These are phyloP conservation scores for Quercus variabilis DNA, from an alignment of 306 rosid species.

Conservation along the genomic window DNA sequence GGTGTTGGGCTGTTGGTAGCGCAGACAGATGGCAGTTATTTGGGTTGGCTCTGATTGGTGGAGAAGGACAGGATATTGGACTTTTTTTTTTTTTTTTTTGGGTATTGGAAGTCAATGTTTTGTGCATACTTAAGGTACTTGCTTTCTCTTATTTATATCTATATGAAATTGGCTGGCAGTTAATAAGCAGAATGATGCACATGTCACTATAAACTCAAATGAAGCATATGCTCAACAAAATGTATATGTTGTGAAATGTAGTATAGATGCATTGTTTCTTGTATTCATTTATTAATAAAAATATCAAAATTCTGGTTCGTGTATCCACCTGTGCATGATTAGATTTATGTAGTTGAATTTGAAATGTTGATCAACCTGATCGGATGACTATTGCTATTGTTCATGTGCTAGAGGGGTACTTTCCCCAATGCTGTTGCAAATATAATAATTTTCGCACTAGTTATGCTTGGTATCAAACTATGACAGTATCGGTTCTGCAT, in stretches of 20 bases:
- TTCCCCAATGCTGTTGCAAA: not conserved
- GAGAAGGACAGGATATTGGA: not conserved
- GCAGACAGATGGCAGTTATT: not conserved
- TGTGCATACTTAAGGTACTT: slow-evolving; percentile 1
- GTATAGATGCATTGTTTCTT: not conserved
- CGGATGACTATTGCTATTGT: not conserved
- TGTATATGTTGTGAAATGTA: not conserved
- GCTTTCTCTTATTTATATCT: not conserved
- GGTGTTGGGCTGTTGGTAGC: slow-evolving; percentile 26
- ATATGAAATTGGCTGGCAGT: not conserved
- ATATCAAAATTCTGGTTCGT: not conserved
- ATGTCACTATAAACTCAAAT: not conserved
- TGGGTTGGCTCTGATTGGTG: not conserved
- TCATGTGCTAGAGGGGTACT: not conserved
- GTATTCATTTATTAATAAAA: not conserved
- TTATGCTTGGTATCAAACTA: not conserved
- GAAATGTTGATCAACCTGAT: not conserved
- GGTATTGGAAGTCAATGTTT: not conserved
- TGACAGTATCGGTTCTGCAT: not conserved
- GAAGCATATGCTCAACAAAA: not conserved
- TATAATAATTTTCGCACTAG: not conserved
- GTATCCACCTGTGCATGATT: not conserved
- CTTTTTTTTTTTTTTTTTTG: not conserved
- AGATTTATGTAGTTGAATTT: not conserved
- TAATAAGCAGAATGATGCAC: not conserved